Percentiles rank a stretch among this genome's conserved stretches.
Conservation (phyloP, 805 yeast species). For the Starmerella potacharoeniae region DNA sequence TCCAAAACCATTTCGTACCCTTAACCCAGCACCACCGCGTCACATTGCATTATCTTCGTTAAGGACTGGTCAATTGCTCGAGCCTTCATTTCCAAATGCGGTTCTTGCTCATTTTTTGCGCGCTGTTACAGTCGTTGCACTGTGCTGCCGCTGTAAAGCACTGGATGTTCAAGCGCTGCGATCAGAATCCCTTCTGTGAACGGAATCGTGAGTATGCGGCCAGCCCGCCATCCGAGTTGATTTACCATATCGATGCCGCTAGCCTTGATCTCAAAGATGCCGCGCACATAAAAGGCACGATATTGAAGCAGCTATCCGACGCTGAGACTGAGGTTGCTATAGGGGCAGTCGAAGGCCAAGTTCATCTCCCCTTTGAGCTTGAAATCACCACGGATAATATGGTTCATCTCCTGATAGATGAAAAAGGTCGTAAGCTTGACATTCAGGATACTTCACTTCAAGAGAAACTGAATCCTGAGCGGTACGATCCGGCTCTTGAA, state of each 20-base stretch:
- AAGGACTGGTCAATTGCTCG: neutral
- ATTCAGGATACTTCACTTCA: conserved; percentile 7
- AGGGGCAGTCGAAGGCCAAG: conserved; percentile 19
- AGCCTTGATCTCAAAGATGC: conserved; percentile 7
- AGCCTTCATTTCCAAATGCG: neutral
- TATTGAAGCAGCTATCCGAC: conserved; percentile 8
- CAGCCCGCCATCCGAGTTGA: conserved; percentile 29
- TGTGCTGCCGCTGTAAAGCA: conserved; percentile 19
- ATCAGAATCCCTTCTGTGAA: conserved; percentile 69
- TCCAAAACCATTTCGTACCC: no score
- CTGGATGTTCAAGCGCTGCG: conserved; percentile 59
- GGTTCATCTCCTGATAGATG: conserved; percentile 59
- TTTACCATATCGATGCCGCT: conserved; percentile 26
- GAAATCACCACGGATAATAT: conserved; percentile 49
- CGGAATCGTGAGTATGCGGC: conserved; percentile 57
- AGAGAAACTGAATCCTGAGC: conserved; percentile 9
- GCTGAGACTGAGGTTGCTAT: conserved; percentile 8
- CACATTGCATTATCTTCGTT: neutral
- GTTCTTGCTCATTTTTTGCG: neutral
- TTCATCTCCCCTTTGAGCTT: conserved; percentile 46
- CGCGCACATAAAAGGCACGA: conserved; percentile 8
- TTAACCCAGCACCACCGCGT: no score
- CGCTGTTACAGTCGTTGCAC: conserved; percentile 4
- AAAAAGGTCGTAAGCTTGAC: conserved; percentile 33
- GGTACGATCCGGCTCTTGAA: conserved; percentile 17